Conservation (phyloP, 78 protist species). For the Guillardia theta region DNA sequence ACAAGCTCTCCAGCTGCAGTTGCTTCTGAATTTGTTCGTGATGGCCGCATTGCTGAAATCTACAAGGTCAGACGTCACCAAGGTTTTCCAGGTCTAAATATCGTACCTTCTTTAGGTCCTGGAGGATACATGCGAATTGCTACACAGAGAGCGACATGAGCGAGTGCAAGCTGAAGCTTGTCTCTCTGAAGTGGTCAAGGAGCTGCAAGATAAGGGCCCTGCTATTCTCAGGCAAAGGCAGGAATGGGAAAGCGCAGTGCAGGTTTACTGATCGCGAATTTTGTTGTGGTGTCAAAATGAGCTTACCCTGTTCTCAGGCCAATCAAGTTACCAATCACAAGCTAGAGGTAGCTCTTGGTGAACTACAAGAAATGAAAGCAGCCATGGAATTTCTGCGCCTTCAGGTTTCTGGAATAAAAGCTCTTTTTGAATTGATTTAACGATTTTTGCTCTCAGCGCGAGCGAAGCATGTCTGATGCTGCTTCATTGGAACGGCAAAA, state of each 20-base stretch:
- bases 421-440: too few species aligned
- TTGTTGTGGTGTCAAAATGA: too few species aligned
- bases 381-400: neutral
- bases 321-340: too few species aligned
- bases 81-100: neutral
- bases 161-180: neutral
- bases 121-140: neutral
- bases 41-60: neutral
- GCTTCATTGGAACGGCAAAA: neutral
- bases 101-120: too few species aligned
- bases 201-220: conserved; percentile 24
- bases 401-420: neutral
- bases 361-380: too few species aligned
- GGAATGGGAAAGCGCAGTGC: neutral
- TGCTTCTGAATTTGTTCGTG: neutral
- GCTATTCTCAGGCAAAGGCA: neutral
- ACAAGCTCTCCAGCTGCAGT: neutral
- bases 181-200: neutral
- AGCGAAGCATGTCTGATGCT: neutral
- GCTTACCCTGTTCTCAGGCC: too few species aligned
- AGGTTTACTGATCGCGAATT: too few species aligned
- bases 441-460: too few species aligned
- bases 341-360: neutral
- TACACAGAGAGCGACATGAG: neutral
- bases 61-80: neutral